These are phyloP conservation scores for Coemansia sp. DNA, from an alignment of 192 early-diverging fungal genomes.

Conservation along the genomic window DNA sequence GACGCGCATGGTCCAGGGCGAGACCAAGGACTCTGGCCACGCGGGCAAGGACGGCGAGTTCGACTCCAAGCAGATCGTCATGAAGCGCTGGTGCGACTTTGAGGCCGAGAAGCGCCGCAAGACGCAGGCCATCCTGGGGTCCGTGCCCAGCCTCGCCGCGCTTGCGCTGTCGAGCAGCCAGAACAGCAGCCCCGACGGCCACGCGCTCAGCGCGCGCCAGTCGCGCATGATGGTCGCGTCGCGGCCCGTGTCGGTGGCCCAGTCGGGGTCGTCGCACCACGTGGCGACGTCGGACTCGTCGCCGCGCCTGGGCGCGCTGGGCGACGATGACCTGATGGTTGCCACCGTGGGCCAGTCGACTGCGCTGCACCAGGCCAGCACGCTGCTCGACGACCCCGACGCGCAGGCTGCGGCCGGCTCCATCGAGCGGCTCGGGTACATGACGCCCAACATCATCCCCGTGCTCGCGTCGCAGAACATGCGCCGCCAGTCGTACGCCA, in stretches of 20 bases:
- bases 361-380: constrained; percentile 30
- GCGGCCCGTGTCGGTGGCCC: constrained; percentile 14
- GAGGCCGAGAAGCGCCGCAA: constrained; percentile 55
- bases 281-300: constrained; percentile 10
- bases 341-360: constrained; percentile 28
- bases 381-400: constrained; percentile 24
- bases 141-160: constrained; percentile 32
- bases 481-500: constrained; percentile 8
- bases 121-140: constrained; percentile 49
- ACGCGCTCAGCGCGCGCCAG: constrained; percentile 14
- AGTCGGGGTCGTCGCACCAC: constrained; percentile 20
- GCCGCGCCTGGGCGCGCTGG: neutral
- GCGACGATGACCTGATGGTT: constrained; percentile 1
- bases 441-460: constrained; percentile 51
- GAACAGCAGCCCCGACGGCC: constrained; percentile 6
- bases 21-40: constrained; percentile 60
- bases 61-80: constrained; percentile 68
- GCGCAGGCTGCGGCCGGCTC: constrained; percentile 43
- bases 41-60: constrained; percentile 71
- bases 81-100: constrained; percentile 80
- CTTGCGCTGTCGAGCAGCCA: constrained; percentile 25
- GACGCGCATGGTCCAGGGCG: constrained; percentile 68
- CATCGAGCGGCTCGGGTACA: constrained; percentile 51
- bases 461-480: constrained; percentile 40
- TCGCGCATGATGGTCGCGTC: constrained; percentile 26